Evolutionary conservation across 75 land plant genomes (phyloP).

Genomic region (Pinus tabuliformis): DNA sequence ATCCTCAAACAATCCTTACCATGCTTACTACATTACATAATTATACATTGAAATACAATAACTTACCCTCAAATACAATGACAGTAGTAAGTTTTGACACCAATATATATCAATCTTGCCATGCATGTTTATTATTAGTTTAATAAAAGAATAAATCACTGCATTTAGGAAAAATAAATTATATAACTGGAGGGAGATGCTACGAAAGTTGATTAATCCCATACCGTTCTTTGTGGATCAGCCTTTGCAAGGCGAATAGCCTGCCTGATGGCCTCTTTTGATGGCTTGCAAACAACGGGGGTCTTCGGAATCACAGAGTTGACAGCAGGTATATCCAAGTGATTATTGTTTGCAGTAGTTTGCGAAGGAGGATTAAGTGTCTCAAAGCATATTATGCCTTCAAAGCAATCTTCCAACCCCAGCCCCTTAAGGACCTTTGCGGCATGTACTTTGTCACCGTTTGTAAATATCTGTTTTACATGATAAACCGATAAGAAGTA

Average conservation of each 20-base stretch:
- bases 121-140: no score
- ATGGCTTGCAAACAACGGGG: constrained; percentile 79
- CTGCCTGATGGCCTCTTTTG: constrained; percentile 43
- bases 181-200: background rate
- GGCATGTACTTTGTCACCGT: constrained; percentile 69
- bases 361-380: constrained; percentile 54
- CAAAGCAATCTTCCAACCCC: constrained; percentile 83
- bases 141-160: no score
- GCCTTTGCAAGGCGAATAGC: constrained; percentile 65
- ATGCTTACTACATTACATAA: no score
- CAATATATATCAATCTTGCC: no score
- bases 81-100: no score
- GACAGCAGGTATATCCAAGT: background rate
- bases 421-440: constrained; percentile 48
- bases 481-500: background rate
- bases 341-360: constrained; percentile 8
- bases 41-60: no score
- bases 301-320: constrained; percentile 47
- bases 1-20: no score
- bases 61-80: no score
- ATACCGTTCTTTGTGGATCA: constrained; percentile 66
- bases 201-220: background rate
- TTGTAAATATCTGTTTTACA: constrained; percentile 66
- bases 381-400: constrained; percentile 84
- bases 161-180: no score